Evolutionary conservation across 148 eudicot genomes (phyloP).

Genomic region (Vaccinium darrowii): DNA sequence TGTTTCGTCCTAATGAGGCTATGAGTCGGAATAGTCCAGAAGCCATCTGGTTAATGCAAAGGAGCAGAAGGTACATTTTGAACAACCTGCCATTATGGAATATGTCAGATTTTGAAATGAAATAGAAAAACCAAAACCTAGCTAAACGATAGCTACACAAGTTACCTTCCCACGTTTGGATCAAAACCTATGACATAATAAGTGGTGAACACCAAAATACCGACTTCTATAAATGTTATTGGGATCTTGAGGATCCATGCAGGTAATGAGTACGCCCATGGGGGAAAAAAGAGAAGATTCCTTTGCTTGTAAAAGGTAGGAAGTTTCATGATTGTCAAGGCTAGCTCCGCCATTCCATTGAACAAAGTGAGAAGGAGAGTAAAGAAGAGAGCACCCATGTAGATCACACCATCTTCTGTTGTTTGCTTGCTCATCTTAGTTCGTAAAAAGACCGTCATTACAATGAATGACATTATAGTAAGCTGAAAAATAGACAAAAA

Average conservation of each 20-base stretch:
- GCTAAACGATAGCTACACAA: too few species aligned
- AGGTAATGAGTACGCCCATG: constrained; percentile 84
- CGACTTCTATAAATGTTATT: too few species aligned
- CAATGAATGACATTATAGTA: constrained; percentile 42
- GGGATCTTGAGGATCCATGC: constrained; percentile 47
- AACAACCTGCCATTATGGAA: too few species aligned
- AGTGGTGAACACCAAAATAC: too few species aligned
- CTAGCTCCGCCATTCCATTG: constrained; percentile 73
- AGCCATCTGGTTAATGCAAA: constrained; percentile 18
- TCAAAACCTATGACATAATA: too few species aligned
- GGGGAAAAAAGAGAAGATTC: constrained; percentile 73
- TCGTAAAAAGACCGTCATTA: constrained; percentile 61
- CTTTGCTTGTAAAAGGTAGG: constrained; percentile 86
- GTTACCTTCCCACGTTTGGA: too few species aligned
- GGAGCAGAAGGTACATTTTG: too few species aligned
- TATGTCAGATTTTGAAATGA: too few species aligned
- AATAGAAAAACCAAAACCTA: too few species aligned
- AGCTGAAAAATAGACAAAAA: constrained; percentile 39
- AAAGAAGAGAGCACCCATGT: constrained; percentile 72
- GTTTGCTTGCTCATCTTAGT: constrained; percentile 52
- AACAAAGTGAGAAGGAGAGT: constrained; percentile 49
- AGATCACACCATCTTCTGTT: constrained; percentile 51
- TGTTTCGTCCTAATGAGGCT: constrained; percentile 25
- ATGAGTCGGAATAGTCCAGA: constrained; percentile 28
- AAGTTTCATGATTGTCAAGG: constrained; percentile 65